phyloP scores from a whole-genome alignment of 2,329 filamentous ascomycete species.

The Chaetomiaceae sp. region DNA sequence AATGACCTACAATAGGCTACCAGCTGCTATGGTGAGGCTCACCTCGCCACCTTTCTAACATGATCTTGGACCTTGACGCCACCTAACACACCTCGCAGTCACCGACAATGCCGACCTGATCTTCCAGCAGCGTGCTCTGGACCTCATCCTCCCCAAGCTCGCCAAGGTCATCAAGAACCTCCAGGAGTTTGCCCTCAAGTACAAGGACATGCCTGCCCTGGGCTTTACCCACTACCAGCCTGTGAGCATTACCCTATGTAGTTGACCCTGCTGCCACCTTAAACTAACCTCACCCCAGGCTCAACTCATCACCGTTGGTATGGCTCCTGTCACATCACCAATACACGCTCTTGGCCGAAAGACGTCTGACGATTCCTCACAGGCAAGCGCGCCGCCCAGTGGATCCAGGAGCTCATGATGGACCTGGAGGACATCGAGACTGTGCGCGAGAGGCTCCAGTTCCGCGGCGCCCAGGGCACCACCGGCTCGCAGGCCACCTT shows the following conservation, averaged over 20 bases:
- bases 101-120: conserved; percentile 78
- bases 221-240: conserved; percentile 72
- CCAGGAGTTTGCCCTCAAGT: conserved; percentile 63
- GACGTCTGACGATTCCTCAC: neutral
- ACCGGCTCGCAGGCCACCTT: conserved; percentile 78
- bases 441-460: conserved; percentile 62
- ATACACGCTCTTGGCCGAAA: too few relatives aligned
- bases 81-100: conserved; percentile 30
- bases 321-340: too few relatives aligned
- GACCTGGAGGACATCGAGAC: conserved; percentile 71
- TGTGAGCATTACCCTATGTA: too few relatives aligned
- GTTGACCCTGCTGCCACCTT: too few relatives aligned
- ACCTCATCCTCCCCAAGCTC: conserved; percentile 70
- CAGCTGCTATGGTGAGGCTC: conserved; percentile 38
- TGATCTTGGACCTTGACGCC: too few relatives aligned
- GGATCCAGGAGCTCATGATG: conserved; percentile 63
- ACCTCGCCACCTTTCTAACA: neutral
- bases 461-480: conserved; percentile 65
- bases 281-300: conserved; percentile 32
- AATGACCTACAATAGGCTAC: conserved; percentile 28
- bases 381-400: conserved; percentile 62
- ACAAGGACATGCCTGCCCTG: conserved; percentile 64
- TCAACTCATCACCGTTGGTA: conserved; percentile 57
- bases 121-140: conserved; percentile 59
- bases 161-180: conserved; percentile 76